phyloP scores from a whole-genome alignment of 2,329 filamentous ascomycete species.

The Madurella fahalii region DNA sequence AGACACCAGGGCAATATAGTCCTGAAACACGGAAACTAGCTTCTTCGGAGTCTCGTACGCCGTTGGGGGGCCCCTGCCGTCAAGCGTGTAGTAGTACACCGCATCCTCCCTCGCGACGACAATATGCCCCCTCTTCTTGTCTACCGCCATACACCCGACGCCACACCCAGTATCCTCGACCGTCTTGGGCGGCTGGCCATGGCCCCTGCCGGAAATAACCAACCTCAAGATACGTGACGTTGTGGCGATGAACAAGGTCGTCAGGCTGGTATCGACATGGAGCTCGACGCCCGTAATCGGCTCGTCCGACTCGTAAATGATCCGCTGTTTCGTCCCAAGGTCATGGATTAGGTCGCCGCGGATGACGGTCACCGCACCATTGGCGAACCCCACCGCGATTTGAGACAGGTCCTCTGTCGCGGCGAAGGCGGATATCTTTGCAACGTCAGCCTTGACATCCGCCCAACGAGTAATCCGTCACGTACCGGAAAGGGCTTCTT shows the following conservation, averaged over 20 bases:
- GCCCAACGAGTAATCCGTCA: constrained; percentile 27
- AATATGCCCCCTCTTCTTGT: constrained; percentile 74
- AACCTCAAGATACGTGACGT: constrained; percentile 84
- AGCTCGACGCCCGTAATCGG: constrained; percentile 91
- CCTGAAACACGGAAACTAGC: constrained; percentile 70
- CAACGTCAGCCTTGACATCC: not conserved
- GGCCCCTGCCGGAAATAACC: constrained; percentile 80
- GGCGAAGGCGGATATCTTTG: constrained; percentile 78
- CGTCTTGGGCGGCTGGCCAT: constrained; percentile 82
- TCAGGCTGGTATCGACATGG: constrained; percentile 54
- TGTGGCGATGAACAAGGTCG: constrained; percentile 87
- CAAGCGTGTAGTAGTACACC: constrained; percentile 85
- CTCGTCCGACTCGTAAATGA: constrained; percentile 94
- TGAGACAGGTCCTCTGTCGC: constrained; percentile 86
- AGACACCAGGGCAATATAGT: constrained; percentile 84
- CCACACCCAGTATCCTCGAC: constrained; percentile 87
- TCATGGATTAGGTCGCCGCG: constrained; percentile 94
- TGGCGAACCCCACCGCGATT: constrained; percentile 91
- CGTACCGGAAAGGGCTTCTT: constrained; percentile 79
- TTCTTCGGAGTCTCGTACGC: constrained; percentile 91
- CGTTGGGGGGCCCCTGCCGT: constrained; percentile 81
- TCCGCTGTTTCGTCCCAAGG: constrained; percentile 86
- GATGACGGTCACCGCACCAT: constrained; percentile 89
- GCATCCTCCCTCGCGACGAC: constrained; percentile 93
- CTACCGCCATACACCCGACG: constrained; percentile 91